Percentiles rank a stretch among this genome's conserved stretches.
Conservation (phyloP, 441 rosid genomes). For the Populus hybrid region DNA sequence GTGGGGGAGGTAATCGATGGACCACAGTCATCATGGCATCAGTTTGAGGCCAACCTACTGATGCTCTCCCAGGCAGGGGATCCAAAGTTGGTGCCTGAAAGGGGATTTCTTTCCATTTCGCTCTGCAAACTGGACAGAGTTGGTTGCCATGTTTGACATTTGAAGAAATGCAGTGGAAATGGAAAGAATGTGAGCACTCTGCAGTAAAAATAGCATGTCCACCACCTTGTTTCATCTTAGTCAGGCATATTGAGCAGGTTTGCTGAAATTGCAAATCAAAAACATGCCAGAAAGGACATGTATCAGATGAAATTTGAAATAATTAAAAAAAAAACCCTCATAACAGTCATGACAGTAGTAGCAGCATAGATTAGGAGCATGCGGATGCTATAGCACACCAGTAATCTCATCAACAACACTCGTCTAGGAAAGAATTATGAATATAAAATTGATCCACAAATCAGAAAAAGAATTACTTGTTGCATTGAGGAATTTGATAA, state of each 20-base stretch:
- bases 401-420: neutral
- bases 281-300: neutral
- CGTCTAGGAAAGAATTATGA: neutral
- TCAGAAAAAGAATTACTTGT: neutral
- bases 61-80: conserved; percentile 38
- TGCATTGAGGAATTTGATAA: neutral
- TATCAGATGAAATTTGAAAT: neutral
- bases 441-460: neutral
- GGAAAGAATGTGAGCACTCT: conserved; percentile 92
- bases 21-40: conserved; percentile 57
- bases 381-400: no score
- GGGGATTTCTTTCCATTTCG: no score
- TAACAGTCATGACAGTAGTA: neutral
- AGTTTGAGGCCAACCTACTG: conserved; percentile 50
- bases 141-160: conserved; percentile 89
- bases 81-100: conserved; percentile 62
- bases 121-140: no score
- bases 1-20: conserved; percentile 55
- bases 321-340: neutral
- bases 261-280: conserved; percentile 39
- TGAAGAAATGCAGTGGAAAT: conserved; percentile 87
- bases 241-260: conserved; percentile 84
- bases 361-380: neutral
- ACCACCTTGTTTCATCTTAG: conserved; percentile 76
- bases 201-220: conserved; percentile 93